These are phyloP conservation scores for Kentomonas sorsogonicus DNA, from an alignment of 208 protist species.

Conservation along the genomic window DNA sequence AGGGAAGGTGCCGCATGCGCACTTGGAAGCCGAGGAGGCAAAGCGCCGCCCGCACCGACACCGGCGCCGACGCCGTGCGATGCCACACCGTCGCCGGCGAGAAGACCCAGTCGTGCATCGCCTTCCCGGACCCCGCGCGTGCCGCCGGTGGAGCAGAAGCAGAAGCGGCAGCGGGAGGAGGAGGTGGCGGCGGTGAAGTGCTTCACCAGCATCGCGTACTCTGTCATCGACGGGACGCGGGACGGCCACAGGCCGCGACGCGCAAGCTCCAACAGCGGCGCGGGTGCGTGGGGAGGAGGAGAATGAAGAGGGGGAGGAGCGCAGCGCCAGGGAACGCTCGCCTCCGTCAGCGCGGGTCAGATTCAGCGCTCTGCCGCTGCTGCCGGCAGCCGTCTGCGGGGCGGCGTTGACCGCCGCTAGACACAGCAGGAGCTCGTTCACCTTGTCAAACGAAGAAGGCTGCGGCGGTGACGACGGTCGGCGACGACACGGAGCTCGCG, in stretches of 20 bases:
- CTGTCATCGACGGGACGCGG: conserved; percentile 28
- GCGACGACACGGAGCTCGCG: too few relatives aligned
- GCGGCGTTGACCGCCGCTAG: too few relatives aligned
- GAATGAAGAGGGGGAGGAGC: too few relatives aligned
- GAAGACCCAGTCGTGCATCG: conserved; percentile 27
- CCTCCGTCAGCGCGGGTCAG: too few relatives aligned
- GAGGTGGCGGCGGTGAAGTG: not conserved
- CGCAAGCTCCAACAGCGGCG: conserved; percentile 29
- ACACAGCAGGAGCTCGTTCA: not conserved
- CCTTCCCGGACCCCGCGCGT: not conserved
- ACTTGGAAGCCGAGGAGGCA: conserved; percentile 61
- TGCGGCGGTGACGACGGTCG: too few relatives aligned
- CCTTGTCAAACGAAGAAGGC: too few relatives aligned
- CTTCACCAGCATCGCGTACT: conserved; percentile 56
- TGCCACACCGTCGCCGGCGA: conserved; percentile 67
- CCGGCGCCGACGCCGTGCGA: conserved; percentile 23
- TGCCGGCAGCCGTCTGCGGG: too few relatives aligned
- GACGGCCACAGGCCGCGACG: conserved; percentile 38
- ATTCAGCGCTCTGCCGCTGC: too few relatives aligned
- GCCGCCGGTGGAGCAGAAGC: too few relatives aligned
- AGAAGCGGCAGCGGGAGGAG: not conserved
- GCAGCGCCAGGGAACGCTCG: too few relatives aligned
- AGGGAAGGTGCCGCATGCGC: too few relatives aligned
- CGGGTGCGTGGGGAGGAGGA: too few relatives aligned
- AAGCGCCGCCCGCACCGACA: conserved; percentile 33